A percentile compares a stretch with the other conserved stretches of the same genome.
phyloP scores from a whole-genome alignment of 192 early-diverging fungal genomes.

The Spizellomyces punctatus region DNA sequence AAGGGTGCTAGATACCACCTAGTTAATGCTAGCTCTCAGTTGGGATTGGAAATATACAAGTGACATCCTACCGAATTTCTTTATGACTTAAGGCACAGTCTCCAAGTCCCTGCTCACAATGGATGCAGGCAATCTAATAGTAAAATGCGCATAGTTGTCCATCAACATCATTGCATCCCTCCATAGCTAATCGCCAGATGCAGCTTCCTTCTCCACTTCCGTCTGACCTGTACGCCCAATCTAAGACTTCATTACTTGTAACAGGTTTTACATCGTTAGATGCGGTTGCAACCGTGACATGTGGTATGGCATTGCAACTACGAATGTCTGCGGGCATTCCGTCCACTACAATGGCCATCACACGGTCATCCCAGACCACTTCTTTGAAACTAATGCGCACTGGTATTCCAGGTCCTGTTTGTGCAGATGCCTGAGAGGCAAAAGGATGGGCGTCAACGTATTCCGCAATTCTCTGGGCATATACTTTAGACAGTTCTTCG shows the following conservation, averaged over 20 bases:
- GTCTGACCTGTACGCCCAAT: neutral
- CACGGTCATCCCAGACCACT: constrained; percentile 34
- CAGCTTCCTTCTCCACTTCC: no score
- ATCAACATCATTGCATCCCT: no score
- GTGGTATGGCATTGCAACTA: constrained; percentile 31
- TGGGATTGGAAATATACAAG: no score
- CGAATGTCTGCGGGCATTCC: constrained; percentile 1
- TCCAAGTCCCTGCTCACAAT: no score
- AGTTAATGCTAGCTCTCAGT: no score
- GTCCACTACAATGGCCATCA: constrained; percentile 30
- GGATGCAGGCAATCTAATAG: no score
- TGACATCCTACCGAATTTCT: no score
- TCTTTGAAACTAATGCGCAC: constrained; percentile 7
- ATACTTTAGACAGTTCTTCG: neutral
- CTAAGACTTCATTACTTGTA: constrained; percentile 38
- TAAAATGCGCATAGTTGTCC: no score
- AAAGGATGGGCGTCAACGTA: neutral
- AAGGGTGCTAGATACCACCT: no score
- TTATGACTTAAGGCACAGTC: no score
- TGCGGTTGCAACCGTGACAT: constrained; percentile 37
- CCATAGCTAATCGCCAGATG: no score
- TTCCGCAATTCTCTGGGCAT: neutral
- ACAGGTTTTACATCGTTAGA: constrained; percentile 33
- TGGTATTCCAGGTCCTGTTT: constrained; percentile 10
- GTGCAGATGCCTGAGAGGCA: constrained; percentile 1